Evolutionary conservation across 306 rosid genomes (phyloP), one percentile per base, ranked within the genome.

Genomic region (Psophocarpus tetragonolobus): DNA sequence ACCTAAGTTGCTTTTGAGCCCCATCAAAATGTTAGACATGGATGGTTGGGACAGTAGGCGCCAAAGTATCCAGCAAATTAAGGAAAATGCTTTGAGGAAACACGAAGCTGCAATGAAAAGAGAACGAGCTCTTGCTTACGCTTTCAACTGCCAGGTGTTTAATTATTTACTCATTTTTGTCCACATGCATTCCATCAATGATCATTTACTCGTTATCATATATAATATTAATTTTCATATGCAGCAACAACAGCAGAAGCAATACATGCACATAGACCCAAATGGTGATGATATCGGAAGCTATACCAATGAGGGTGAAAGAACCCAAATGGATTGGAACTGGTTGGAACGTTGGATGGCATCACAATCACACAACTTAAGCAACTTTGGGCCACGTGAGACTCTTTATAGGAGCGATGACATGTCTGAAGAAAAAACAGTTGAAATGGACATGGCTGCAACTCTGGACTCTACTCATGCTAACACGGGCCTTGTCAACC

Each of bases 321-420:
- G 84, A 68, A 82, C 84, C 27, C 89, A 91, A 35, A 58, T 89
- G 89, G 96, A 91, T 58, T 92, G 98, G 97, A 90, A 89, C 74
- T 92, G 96, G 97, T 86, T 95, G 12, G 97, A 95, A 58, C 81
- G 87, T 41, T 95, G 97, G 97, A 95, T 89, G 97, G 86, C 88
- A 6, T 82, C 92, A 15, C 91, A 91, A 26, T 89, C 90, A 44
- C 23, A 71, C 38, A 71, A 86, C 20, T 74, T 72, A 26, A 84
- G 80, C 44, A 74, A 66, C 38, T 2, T 83, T 7, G 81, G 68
- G 3, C 68, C 90, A 6, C 81, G 72, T 11, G 91, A 85, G 5
- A 58, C 76, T 36, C 58, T 84, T 67, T 14, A 36, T 68, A 75
- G 8, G 76, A 77, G 65, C 33, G 75, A 83, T 0, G 92, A 92